Evolutionary conservation across 2,329 filamentous ascomycete species (phyloP).

Genomic region (Aureobasidium mangrovei): DNA sequence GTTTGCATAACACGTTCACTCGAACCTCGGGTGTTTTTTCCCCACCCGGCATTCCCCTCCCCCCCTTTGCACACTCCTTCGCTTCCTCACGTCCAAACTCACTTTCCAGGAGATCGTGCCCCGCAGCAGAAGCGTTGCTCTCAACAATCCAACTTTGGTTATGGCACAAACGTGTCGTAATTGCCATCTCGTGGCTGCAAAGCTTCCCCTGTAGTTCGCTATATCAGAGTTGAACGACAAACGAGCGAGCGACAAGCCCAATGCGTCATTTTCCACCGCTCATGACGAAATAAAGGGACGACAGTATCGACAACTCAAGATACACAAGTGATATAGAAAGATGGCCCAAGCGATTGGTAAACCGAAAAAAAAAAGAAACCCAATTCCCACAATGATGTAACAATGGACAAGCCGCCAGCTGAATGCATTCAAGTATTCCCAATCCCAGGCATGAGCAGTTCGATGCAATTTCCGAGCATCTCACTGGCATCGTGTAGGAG

Average conservation of each 20-base stretch:
- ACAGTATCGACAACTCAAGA: conserved; percentile 2
- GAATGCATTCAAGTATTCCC: not conserved
- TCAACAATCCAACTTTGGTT: conserved; percentile 1
- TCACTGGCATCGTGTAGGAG: conserved; percentile 78
- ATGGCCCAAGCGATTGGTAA: not conserved
- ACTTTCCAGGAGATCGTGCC: not conserved
- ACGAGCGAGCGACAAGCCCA: not conserved
- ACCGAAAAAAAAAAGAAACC: not conserved
- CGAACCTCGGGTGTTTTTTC: not conserved
- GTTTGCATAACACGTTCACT: not conserved
- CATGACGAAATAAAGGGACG: not conserved
- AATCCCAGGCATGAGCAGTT: conserved; percentile 38
- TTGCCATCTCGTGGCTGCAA: too few relatives aligned
- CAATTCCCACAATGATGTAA: conserved; percentile 9
- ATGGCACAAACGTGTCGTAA: not conserved
- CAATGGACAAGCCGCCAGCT: not conserved
- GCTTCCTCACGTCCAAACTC: not conserved
- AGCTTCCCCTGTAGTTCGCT: too few relatives aligned
- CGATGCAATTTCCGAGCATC: conserved; percentile 72
- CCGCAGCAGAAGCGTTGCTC: not conserved
- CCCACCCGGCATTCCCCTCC: not conserved
- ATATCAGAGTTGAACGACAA: conserved; percentile 1
- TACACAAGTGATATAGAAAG: conserved; percentile 11
- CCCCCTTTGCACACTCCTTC: not conserved
- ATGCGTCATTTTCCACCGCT: conserved; percentile 1